Percentiles rank a stretch among this genome's conserved stretches.
Conservation (phyloP, 176 grass and related monocot species). For the Carex parvula region DNA sequence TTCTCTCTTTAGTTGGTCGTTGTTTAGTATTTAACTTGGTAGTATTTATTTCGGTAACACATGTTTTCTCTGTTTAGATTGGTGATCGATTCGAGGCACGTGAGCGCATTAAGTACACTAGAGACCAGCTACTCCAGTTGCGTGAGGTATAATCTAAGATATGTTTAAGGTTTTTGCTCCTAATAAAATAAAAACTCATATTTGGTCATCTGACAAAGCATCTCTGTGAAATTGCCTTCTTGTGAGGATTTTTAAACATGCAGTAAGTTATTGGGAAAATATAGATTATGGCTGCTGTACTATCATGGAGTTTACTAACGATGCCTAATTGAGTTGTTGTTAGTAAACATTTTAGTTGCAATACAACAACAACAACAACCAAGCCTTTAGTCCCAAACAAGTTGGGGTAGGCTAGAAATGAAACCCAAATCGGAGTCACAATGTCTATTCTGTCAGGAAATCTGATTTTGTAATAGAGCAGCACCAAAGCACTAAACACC, state of each 20-base stretch:
- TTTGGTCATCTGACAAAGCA: not conserved
- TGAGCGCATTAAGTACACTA: constrained; percentile 66
- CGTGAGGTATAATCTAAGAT: constrained; percentile 43
- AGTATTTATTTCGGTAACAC: constrained; percentile 10
- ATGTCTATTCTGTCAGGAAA: not conserved
- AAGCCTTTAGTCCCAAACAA: too few species aligned
- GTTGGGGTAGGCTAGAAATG: too few species aligned
- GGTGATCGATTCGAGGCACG: constrained; percentile 66
- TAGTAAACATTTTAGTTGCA: not conserved
- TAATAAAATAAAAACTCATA: not conserved
- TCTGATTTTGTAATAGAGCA: not conserved
- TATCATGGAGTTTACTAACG: not conserved
- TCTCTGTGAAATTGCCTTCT: not conserved
- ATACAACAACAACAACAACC: not conserved
- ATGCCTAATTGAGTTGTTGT: not conserved
- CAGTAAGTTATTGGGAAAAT: not conserved
- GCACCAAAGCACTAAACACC: not conserved
- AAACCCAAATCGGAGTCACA: not conserved
- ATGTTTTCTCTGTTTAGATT: constrained; percentile 35
- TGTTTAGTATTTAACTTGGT: not conserved
- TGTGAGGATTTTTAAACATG: not conserved
- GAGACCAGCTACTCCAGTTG: constrained; percentile 76
- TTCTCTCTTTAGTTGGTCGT: not conserved
- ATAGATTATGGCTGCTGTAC: not conserved
- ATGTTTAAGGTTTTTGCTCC: not conserved